Percentiles rank a stretch among this genome's conserved stretches.
Evolutionary conservation across 106 monocot genomes (phyloP).

Genomic region (Dioscorea alata): DNA sequence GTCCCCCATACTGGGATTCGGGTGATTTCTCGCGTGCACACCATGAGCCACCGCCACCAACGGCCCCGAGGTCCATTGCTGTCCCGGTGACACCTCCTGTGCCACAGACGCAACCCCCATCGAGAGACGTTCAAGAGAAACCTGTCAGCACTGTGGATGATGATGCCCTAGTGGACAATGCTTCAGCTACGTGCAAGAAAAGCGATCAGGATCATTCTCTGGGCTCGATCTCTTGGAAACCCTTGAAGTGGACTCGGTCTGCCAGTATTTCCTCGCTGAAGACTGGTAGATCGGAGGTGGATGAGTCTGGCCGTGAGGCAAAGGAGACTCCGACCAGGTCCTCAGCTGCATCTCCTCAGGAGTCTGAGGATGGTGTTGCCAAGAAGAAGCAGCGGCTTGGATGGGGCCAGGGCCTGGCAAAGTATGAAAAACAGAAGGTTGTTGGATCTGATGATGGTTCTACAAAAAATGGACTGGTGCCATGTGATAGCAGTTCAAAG

Average conservation of each 20-base stretch:
- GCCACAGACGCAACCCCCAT: neutral
- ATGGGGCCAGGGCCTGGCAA: conserved; percentile 93
- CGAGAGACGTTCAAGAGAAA: conserved; percentile 29
- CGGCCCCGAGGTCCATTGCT: conserved; percentile 60
- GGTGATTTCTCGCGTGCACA: conserved; percentile 19
- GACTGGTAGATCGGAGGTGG: conserved; percentile 19
- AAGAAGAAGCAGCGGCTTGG: conserved; percentile 90
- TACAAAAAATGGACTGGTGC: conserved; percentile 13
- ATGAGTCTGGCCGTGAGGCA: conserved; percentile 35
- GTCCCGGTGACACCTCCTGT: conserved; percentile 28
- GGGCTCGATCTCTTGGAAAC: conserved; percentile 43
- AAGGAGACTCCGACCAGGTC: conserved; percentile 39
- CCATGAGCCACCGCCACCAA: conserved; percentile 9
- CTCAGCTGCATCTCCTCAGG: conserved; percentile 16
- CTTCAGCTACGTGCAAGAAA: conserved; percentile 24
- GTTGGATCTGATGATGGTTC: conserved; percentile 44
- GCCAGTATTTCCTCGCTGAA: conserved; percentile 27
- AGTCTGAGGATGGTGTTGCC: conserved; percentile 39
- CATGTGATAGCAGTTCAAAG: conserved; percentile 17
- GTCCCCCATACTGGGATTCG: conserved; percentile 47
- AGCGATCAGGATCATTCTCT: conserved; percentile 37
- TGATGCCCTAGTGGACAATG: neutral
- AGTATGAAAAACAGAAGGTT: conserved; percentile 86
- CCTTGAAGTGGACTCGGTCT: conserved; percentile 54
- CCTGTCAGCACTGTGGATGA: conserved; percentile 29